Base-by-base conservation (phyloP, 345 rosid genomes). In the Syzygium aromaticum region DNA sequence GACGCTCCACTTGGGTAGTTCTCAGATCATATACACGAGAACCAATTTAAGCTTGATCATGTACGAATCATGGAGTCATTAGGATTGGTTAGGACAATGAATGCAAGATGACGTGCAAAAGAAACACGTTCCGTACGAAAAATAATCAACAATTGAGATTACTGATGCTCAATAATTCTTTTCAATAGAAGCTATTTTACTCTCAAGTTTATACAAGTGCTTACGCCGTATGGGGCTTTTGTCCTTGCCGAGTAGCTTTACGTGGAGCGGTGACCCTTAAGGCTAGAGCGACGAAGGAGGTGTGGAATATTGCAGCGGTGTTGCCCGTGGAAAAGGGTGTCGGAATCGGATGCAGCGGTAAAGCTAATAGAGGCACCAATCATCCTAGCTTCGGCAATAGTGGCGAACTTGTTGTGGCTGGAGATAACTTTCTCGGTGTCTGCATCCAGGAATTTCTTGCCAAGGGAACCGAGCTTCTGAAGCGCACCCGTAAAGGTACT, bases 251-350 rank as follows among this genome's bases (percentile, higher is more conserved):
- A 86, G 90, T 92, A 94, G 99, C 99, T 89, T 94, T 96, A 59
- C 94, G 99, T 9, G 99, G 98, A 86, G 99, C 99, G 43, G 98
- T 98, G 25, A 95, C 99, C 5, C 87, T 98, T 87, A 98, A 96
- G 92, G 99, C 98, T 59, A 94, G 99, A 90, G 96, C 99, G 11
- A 84, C 90, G 77, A 96, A 98, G 90, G 99, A 96, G 87, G 98
- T 93, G 21, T 88, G 96, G 94, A 97, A 94, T 86, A 90, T 96
- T 54, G 94, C 99, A 25, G 89, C 99, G 0, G 99, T 91, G n/a
- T 87, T 92, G 77, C 98, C 99, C 33, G 91, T 89, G 2, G 99
- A 96, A 82, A 94, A 89, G 90, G 95, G 96, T 23, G 86, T 87
- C 11, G 93, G 93, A 2, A 54, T 59, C 3, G n/a, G 43, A n/a